Base-by-base conservation (phyloP, 1,284 basidiomycete genomes). In the Pterula multifida region DNA sequence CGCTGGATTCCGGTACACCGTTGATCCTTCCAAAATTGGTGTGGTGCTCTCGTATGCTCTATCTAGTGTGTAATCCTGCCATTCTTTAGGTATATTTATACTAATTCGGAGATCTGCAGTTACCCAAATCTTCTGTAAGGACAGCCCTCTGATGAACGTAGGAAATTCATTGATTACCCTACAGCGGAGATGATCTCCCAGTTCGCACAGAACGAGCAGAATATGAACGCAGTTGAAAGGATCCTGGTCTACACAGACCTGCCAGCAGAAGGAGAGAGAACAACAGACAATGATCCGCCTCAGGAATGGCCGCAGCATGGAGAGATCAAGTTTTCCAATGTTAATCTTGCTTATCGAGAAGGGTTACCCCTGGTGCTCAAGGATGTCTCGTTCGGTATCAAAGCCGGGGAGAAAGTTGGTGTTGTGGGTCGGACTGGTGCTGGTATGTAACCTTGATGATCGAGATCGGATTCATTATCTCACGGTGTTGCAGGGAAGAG, bases 381-480 rank as follows among this genome's bases (percentile, higher is more conserved):
- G 57, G 73, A 72, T 25, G 70, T 90, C 24, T 76, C 65, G 49
- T 83, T 90, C 58, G 57, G 69, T 11, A 66, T 89, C 50, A 69
- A 71, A 50, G 69, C 83, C 3, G 85, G 87, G 1, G 78, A 88
- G 61, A 87, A 90, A 65, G 63, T 91, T 53, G 86, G 86, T 3
- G 74, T 90, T 28, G 82, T 89, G 17, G 86, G 86, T 4, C 66
- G 83, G 4, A 87, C 83, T 0, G 84, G 82, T 13, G 81, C 84
- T 46, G 80, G 76, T 63, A 61, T 64, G 60, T 51, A 6, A 42
- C 45, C 2, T 32, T 15, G 24, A 6, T 22, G 13, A 11, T 42
- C 39, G 15, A 19, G 2, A 13, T 2, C 23, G 17, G 28, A 2
- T 26, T 47, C 45, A 46, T 21, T 53, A 45, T 23, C 53, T 9